These are phyloP conservation scores for Herpotrichia juniperi DNA, from an alignment of 2,329 filamentous ascomycete genomes.

Conservation along the genomic window DNA sequence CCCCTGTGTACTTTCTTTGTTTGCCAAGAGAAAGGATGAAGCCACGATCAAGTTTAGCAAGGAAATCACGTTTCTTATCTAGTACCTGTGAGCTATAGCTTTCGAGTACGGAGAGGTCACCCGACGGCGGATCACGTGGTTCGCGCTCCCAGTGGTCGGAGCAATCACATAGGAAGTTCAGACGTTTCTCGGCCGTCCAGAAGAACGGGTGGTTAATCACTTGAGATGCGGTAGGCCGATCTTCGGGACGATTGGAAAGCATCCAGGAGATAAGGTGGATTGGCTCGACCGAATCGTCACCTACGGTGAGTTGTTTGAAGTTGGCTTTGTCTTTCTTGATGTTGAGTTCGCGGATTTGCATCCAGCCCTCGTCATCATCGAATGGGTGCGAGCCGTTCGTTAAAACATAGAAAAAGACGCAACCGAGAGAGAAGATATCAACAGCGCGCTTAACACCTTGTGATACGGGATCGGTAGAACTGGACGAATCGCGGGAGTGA, in stretches of 20 bases:
- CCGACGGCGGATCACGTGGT: slow-evolving; percentile 78
- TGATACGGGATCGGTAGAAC: slow-evolving; percentile 50
- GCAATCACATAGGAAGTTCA: slow-evolving; percentile 93
- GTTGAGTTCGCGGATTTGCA: slow-evolving; percentile 84
- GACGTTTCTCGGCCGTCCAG: slow-evolving; percentile 86
- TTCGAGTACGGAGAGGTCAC: slow-evolving; percentile 66
- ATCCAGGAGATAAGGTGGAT: slow-evolving; percentile 86
- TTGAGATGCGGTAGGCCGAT: slow-evolving; percentile 74
- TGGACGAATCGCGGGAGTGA: slow-evolving; percentile 49
- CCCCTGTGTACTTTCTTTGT: slow-evolving; percentile 92
- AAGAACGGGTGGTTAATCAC: slow-evolving; percentile 96
- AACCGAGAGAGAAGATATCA: slow-evolving; percentile 94
- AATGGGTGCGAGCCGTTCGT: slow-evolving; percentile 92
- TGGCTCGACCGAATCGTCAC: slow-evolving; percentile 85
- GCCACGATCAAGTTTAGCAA: slow-evolving; percentile 73
- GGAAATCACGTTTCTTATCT: slow-evolving; percentile 73
- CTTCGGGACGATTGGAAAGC: slow-evolving; percentile 69
- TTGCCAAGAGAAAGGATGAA: slow-evolving; percentile 92
- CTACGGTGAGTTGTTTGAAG: slow-evolving; percentile 74
- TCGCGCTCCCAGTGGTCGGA: slow-evolving; percentile 97
- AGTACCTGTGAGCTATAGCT: slow-evolving; percentile 53
- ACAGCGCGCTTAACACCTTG: slow-evolving; percentile 93
- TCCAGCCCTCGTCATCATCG: slow-evolving; percentile 91
- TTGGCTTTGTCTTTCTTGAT: slow-evolving; percentile 89
- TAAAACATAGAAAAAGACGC: slow-evolving; percentile 99